These are phyloP conservation scores for Backusella tarrabulga DNA, from an alignment of 192 early-diverging fungal species.

Conservation along the genomic window DNA sequence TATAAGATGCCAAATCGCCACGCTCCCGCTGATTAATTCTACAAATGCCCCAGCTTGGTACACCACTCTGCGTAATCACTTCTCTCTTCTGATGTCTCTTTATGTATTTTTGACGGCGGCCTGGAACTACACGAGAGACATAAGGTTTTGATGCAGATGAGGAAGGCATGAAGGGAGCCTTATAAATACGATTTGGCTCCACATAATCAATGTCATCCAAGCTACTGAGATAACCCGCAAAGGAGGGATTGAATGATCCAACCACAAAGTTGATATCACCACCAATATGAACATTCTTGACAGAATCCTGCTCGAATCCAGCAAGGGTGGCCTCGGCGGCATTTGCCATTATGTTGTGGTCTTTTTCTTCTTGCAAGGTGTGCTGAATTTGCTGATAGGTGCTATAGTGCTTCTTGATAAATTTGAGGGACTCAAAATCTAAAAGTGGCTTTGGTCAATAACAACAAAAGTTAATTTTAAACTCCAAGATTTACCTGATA, in stretches of 20 bases:
- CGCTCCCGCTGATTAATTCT: slow-evolving; percentile 37
- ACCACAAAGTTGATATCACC: slow-evolving; percentile 11
- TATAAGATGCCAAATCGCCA: slow-evolving; percentile 44
- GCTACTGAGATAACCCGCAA: slow-evolving; percentile 16
- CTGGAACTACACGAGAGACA: neutral
- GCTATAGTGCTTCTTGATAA: neutral
- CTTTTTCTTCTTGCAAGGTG: neutral
- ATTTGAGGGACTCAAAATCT: neutral
- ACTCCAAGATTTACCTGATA: neutral
- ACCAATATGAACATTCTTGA: slow-evolving; percentile 6
- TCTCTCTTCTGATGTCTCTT: neutral
- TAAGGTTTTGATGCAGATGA: neutral
- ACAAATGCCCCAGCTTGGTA: slow-evolving; percentile 49
- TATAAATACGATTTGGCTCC: slow-evolving; percentile 28
- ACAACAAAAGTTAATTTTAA: neutral
- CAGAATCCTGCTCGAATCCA: neutral
- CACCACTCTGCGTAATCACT: neutral
- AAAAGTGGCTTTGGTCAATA: neutral
- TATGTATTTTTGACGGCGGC: neutral
- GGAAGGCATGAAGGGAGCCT: neutral
- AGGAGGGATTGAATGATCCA: slow-evolving; percentile 16
- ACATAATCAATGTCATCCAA: slow-evolving; percentile 25
- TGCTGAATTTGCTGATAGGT: neutral
- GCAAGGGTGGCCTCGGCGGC: neutral
- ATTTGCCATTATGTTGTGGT: neutral